Conservation (phyloP, 2,329 filamentous ascomycete genomes). For the Microdochium bolleyi region DNA sequence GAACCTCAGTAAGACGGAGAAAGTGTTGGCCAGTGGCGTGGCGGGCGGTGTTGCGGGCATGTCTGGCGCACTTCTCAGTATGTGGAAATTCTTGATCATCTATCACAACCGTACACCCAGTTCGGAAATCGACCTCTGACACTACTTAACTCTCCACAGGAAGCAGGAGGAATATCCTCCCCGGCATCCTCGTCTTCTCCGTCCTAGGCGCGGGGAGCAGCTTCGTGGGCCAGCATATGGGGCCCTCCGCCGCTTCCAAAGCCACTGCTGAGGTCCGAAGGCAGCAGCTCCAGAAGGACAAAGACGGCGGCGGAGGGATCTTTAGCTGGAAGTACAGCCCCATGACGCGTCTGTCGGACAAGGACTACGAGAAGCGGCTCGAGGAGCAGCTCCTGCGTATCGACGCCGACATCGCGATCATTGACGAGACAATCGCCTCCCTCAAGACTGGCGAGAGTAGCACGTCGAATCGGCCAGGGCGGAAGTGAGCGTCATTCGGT, state of each 20-base stretch:
- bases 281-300: slow-evolving; percentile 1
- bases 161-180: slow-evolving; percentile 43
- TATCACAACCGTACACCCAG: neutral
- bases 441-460: slow-evolving; percentile 12
- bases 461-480: neutral
- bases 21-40: slow-evolving; percentile 58
- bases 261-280: too few species aligned
- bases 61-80: slow-evolving; percentile 35
- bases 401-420: slow-evolving; percentile 67
- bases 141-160: slow-evolving; percentile 24
- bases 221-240: slow-evolving; percentile 13
- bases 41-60: slow-evolving; percentile 64
- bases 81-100: slow-evolving; percentile 18
- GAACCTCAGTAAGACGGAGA: slow-evolving; percentile 48
- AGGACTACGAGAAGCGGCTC: slow-evolving; percentile 64
- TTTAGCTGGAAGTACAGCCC: slow-evolving; percentile 65
- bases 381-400: slow-evolving; percentile 63
- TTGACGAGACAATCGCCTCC: slow-evolving; percentile 65
- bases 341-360: slow-evolving; percentile 58
- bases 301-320: slow-evolving; percentile 13
- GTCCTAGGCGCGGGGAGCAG: slow-evolving; percentile 27
- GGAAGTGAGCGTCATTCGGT: neutral
- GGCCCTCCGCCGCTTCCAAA: slow-evolving; percentile 7
- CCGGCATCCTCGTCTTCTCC: slow-evolving; percentile 41
- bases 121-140: neutral